phyloP scores from a whole-genome alignment of 2,329 filamentous ascomycete genomes.

The Paecilomyces fulvus region DNA sequence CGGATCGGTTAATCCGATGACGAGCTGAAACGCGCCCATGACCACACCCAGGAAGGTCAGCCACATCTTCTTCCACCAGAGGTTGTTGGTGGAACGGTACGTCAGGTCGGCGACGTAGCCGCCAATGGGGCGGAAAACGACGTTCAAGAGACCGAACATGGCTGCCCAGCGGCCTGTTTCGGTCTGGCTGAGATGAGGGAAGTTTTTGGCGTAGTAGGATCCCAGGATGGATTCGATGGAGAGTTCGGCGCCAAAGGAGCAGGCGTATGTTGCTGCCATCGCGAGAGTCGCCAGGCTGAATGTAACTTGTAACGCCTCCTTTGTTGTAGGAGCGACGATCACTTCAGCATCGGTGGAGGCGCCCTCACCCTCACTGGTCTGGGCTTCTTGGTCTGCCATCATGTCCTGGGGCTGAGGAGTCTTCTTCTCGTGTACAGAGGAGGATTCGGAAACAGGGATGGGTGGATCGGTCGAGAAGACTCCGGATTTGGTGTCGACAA shows the following conservation, averaged over 20 bases:
- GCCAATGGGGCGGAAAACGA: slow-evolving; percentile 40
- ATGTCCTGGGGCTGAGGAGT: slow-evolving; percentile 15
- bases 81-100: slow-evolving; percentile 41
- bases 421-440: slow-evolving; percentile 26
- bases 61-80: slow-evolving; percentile 59
- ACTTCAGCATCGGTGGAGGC: slow-evolving; percentile 51
- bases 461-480: slow-evolving; percentile 14
- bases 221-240: slow-evolving; percentile 54
- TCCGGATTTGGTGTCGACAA: slow-evolving; percentile 21
- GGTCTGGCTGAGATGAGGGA: slow-evolving; percentile 47
- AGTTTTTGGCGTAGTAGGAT: slow-evolving; percentile 50
- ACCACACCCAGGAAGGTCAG: slow-evolving; percentile 49
- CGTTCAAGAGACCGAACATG: slow-evolving; percentile 47
- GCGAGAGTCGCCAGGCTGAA: slow-evolving; percentile 52
- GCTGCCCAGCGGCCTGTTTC: slow-evolving; percentile 47
- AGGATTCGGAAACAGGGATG: slow-evolving; percentile 14
- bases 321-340: slow-evolving; percentile 52
- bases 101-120: slow-evolving; percentile 48
- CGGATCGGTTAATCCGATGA: slow-evolving; percentile 58
- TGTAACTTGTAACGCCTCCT: slow-evolving; percentile 53
- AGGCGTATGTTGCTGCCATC: slow-evolving; percentile 48
- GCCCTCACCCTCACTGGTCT: slow-evolving; percentile 36
- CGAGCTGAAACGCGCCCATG: slow-evolving; percentile 51
- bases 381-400: slow-evolving; percentile 34
- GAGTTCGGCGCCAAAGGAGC: slow-evolving; percentile 53